phyloP scores from a whole-genome alignment of 2,329 filamentous ascomycete genomes.

The Aspergillus fijiensis region DNA sequence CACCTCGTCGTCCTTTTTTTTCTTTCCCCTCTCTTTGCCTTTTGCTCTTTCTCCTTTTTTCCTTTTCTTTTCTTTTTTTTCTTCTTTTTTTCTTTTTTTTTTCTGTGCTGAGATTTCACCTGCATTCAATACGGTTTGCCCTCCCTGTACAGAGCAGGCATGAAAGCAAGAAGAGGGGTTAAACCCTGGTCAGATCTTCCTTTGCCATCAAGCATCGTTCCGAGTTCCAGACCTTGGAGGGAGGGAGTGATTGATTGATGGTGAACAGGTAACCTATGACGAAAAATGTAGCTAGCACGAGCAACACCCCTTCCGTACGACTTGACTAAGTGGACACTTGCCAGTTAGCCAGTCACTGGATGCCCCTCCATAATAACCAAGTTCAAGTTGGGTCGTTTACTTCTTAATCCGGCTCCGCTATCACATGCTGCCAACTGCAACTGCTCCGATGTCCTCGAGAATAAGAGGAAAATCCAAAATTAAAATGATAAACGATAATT shows the following conservation, averaged over 20 bases:
- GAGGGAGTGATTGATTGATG: background rate
- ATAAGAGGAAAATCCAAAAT: conserved; percentile 1
- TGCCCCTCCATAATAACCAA: conserved; percentile 1
- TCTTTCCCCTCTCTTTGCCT: background rate
- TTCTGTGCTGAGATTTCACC: conserved; percentile 6
- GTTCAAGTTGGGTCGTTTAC: background rate
- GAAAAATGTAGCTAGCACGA: background rate
- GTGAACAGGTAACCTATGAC: conserved; percentile 3
- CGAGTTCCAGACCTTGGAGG: conserved; percentile 3
- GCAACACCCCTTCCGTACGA: background rate
- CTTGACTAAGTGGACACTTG: conserved; percentile 1
- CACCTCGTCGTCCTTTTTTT: background rate
- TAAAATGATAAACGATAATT: conserved; percentile 3
- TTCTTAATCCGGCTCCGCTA: conserved; percentile 16
- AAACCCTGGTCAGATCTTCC: conserved; percentile 4
- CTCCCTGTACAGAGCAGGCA: conserved; percentile 5
- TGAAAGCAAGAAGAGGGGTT: conserved; percentile 6
- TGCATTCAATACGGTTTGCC: conserved; percentile 5
- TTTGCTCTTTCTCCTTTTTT: background rate
- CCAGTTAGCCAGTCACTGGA: conserved; percentile 7
- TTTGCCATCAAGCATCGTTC: background rate
- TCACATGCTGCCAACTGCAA: conserved; percentile 21
- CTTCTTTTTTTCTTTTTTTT: background rate
- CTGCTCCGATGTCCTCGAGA: conserved; percentile 1
- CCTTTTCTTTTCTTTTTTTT: background rate